phyloP scores from a whole-genome alignment of 1,284 basidiomycete genomes.

The Waitea zeae region DNA sequence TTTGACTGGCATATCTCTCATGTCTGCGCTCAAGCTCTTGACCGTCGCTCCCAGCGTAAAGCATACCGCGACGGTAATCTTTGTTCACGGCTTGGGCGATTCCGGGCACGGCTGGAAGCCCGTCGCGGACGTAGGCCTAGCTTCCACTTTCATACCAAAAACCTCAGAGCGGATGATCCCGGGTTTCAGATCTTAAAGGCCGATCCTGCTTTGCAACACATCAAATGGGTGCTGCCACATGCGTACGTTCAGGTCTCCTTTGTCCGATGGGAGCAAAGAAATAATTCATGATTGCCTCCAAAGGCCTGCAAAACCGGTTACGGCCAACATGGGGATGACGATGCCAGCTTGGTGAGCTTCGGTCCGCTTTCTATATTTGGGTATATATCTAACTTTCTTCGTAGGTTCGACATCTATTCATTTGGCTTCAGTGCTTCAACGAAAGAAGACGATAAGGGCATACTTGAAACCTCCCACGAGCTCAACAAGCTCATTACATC shows the following conservation, averaged over 20 bases:
- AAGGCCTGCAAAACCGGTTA: slow-evolving; percentile 40
- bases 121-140: slow-evolving; percentile 60
- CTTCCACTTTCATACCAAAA: too few relatives aligned
- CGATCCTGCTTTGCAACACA: slow-evolving; percentile 38
- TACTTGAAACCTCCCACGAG: slow-evolving; percentile 42
- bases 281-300: slow-evolving; percentile 4
- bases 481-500: slow-evolving; percentile 57
- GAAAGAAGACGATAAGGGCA: slow-evolving; percentile 56
- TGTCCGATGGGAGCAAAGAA: too few relatives aligned
- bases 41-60: slow-evolving; percentile 33
- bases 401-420: slow-evolving; percentile 58
- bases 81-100: slow-evolving; percentile 73
- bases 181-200: too few relatives aligned
- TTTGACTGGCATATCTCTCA: too few relatives aligned
- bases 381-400: too few relatives aligned
- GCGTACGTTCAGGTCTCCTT: slow-evolving; percentile 45
- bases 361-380: too few relatives aligned
- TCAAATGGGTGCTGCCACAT: slow-evolving; percentile 76
- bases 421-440: slow-evolving; percentile 46
- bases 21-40: too few relatives aligned
- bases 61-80: slow-evolving; percentile 80
- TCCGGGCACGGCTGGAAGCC: slow-evolving; percentile 63
- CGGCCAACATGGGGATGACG: slow-evolving; percentile 46
- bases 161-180: too few relatives aligned
- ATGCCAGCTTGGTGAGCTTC: too few relatives aligned